Base-by-base conservation (phyloP, 2,329 filamentous ascomycete genomes). In the Cladorrhinum sp. region DNA sequence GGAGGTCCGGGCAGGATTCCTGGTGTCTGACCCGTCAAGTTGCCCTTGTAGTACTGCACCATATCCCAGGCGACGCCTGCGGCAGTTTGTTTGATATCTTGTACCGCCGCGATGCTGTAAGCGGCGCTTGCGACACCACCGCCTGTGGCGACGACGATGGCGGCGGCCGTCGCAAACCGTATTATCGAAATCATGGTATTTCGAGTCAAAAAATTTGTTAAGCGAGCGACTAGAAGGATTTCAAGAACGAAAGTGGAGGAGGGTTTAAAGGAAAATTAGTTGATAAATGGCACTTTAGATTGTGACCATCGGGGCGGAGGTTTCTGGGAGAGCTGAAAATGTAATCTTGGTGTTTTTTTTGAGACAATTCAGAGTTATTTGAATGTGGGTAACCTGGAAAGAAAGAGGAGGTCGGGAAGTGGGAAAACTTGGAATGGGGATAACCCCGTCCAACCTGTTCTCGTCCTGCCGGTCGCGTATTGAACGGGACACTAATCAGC, bases 1-100 rank as follows among this genome's bases (percentile, higher is more conserved):
- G 78, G 78, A 49, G 79, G 79, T 7, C 78, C 78, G 9, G 79
- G 79, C 5, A 81, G 70, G 59, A 80, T 79, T n/a, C 79, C 79
- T 2, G 77, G 77, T 2, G 75, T 77, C 64, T 75, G 70, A 18
- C 79, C 79, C 0, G 77, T 72, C 56, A 76, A 62, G 64, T 78
- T 78, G 61, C 79, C 79, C 10, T 77, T 69, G 65, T 81, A 81
- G 67, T 79, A 80, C 56, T 74, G 71, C 58, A 81, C 66, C 65
- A 81, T 65, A 58, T 81, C 78, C 69, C 74, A 78, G 3, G 77
- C 78, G 27, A 79, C 64, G 22, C 70, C 70, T 20, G 70, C 68
- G 38, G 77, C 76, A 1, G 75, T 73, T 50, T 73, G 66, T 55
- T 75, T 77, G 60, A 79, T 79, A 23, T 68, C 67, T 50, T 57